A percentile compares a stretch with the other conserved stretches of the same genome.
phyloP scores from a whole-genome alignment of 495 filamentous ascomycete genomes.

The Lophiotrema nucula region DNA sequence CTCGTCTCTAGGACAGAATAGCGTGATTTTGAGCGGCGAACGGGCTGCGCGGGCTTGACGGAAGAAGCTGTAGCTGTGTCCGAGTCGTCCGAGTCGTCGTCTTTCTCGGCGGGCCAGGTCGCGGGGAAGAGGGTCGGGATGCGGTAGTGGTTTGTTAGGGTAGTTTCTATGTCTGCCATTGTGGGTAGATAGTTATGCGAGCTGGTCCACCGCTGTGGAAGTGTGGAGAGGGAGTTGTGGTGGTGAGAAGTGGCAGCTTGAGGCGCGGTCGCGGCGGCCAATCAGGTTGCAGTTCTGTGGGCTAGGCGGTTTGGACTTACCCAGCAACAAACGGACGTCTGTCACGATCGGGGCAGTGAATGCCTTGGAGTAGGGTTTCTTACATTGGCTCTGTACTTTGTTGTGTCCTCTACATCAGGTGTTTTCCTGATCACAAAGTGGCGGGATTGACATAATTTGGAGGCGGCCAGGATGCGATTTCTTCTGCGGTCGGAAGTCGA shows the following conservation, averaged over 20 bases:
- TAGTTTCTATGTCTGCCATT: slow-evolving; percentile 53
- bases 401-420: too few species aligned
- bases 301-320: too few species aligned
- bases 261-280: not conserved
- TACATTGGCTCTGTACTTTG: too few species aligned
- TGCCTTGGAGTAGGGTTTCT: too few species aligned
- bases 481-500: slow-evolving; percentile 6
- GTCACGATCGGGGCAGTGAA: too few species aligned
- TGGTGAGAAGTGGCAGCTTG: not conserved
- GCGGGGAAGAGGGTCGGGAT: slow-evolving; percentile 74
- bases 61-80: slow-evolving; percentile 27
- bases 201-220: not conserved
- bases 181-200: not conserved
- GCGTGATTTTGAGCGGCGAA: slow-evolving; percentile 66
- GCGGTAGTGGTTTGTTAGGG: slow-evolving; percentile 85
- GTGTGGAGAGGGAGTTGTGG: not conserved
- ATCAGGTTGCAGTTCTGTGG: too few species aligned
- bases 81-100: slow-evolving; percentile 69
- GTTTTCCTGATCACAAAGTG: too few species aligned
- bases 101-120: slow-evolving; percentile 83
- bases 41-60: slow-evolving; percentile 19
- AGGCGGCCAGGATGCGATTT: slow-evolving; percentile 19
- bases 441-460: slow-evolving; percentile 25
- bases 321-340: too few species aligned
- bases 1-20: slow-evolving; percentile 80